Percentiles rank a stretch among this genome's conserved stretches.
phyloP scores from a whole-genome alignment of 164 flowering plant species.

The Litsea cubeba region DNA sequence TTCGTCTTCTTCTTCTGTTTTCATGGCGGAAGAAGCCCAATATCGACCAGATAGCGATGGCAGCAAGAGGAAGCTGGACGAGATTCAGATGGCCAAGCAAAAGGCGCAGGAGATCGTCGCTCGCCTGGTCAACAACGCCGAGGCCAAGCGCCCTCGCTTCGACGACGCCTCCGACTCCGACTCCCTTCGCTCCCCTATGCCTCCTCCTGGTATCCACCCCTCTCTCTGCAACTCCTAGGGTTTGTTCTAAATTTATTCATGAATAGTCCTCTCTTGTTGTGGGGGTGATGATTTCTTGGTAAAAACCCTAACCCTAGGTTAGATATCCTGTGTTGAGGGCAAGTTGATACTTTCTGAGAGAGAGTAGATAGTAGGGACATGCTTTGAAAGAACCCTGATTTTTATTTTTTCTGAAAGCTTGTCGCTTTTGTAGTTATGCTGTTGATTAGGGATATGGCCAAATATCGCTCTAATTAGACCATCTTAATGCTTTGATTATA shows the following conservation, averaged over 20 bases:
- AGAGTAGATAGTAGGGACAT: too few relatives aligned
- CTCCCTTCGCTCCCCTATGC: not conserved
- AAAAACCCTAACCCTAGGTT: not conserved
- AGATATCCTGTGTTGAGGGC: too few relatives aligned
- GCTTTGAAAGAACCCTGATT: too few relatives aligned
- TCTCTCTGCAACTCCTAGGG: slow-evolving; percentile 8
- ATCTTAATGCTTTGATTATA: too few relatives aligned
- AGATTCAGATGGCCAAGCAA: slow-evolving; percentile 74
- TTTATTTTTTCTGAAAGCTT: too few relatives aligned
- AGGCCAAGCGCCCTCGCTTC: slow-evolving; percentile 66
- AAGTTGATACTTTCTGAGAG: too few relatives aligned
- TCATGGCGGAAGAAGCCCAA: slow-evolving; percentile 16
- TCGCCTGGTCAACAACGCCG: slow-evolving; percentile 53
- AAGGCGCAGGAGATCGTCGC: slow-evolving; percentile 87
- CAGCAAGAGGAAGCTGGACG: slow-evolving; percentile 38
- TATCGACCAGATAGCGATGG: slow-evolving; percentile 5
- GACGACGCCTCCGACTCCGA: slow-evolving; percentile 44
- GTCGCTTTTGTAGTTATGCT: too few relatives aligned
- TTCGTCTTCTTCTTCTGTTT: too few relatives aligned
- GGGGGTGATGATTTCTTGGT: not conserved
- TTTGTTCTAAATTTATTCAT: not conserved
- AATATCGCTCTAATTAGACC: too few relatives aligned
- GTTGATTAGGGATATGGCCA: too few relatives aligned
- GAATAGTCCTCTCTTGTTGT: not conserved
- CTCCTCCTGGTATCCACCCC: not conserved